Evolutionary conservation across 202 grass and related monocot genomes (phyloP), one percentile per base, ranked within the genome.

Genomic region (Tripidium arundinaceum): DNA sequence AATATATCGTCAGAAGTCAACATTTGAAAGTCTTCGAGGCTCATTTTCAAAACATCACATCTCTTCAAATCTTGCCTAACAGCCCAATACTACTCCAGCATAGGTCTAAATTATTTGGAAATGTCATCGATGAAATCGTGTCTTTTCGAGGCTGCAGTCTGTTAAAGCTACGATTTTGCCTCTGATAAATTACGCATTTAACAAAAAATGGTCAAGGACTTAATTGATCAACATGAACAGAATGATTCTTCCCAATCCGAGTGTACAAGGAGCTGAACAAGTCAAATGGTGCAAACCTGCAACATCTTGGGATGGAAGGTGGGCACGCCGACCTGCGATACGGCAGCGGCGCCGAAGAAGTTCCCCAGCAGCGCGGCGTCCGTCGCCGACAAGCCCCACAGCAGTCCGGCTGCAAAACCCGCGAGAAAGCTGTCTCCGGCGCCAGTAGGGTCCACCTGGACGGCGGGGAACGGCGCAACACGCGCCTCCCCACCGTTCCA

Each of bases 351-450:
- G 37, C 96, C 96, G 11, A 95, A 92, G 84, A 93, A 96, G 76
- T 96, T 99, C 10, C 96, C 96, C 4, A 99, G 70, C 26, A 99
- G 88, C 8, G 92, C 88, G 2, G 96, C 90, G 70, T 99, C 92
- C 0, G 88, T 92, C 25, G 85, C 92, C 7, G 92, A 77, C 33
- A 99, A 50, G 6, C 92, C 88, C 92, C 92, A 99, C 27, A 99
- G 55, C 81, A 99, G 25, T 22, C 92, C 96, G 13, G 76, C 55
- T 0, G 88, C 85, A 62, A 99, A 93, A 11, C 96, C 92, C 1
- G 90, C 92, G 18, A 99, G 86, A 76, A 93, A 99, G 72, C 96
- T 99, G 71, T 99, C 96, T 10, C 90, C 90, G 5, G 96, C 96
- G 14, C 96, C 96, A 2, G 96, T 99, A 14, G 96, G 96, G 71